Conservation (phyloP, 2,329 filamentous ascomycete genomes). For the Xylariaceae sp. region DNA sequence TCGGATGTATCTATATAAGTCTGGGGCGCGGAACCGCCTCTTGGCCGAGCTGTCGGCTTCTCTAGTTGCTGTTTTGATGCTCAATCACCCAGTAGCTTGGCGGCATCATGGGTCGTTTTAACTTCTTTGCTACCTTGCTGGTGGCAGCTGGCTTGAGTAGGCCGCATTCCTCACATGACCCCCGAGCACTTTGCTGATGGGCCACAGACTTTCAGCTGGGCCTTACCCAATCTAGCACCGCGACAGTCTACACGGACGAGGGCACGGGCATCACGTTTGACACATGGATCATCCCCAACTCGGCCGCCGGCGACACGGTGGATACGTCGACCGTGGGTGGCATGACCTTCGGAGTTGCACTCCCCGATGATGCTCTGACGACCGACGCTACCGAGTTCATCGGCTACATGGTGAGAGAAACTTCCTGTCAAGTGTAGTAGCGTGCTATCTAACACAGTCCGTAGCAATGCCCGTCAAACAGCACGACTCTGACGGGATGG, state of each 20-base stretch:
- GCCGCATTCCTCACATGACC: background rate
- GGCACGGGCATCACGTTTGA: slow-evolving; percentile 47
- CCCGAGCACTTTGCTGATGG: slow-evolving; percentile 10
- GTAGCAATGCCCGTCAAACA: slow-evolving; percentile 38
- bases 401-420: slow-evolving; percentile 42
- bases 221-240: slow-evolving; percentile 14
- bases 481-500: slow-evolving; percentile 44
- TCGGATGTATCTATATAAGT: too few relatives aligned
- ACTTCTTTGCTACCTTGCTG: slow-evolving; percentile 15
- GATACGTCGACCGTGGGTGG: slow-evolving; percentile 33
- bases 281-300: slow-evolving; percentile 35
- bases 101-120: slow-evolving; percentile 17
- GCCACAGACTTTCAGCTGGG: slow-evolving; percentile 17
- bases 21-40: too few relatives aligned
- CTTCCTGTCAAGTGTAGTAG: background rate
- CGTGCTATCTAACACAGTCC: slow-evolving; percentile 4
- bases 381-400: slow-evolving; percentile 49
- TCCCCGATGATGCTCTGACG: slow-evolving; percentile 41
- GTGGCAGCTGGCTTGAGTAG: slow-evolving; percentile 17
- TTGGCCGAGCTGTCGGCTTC: background rate
- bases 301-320: slow-evolving; percentile 7
- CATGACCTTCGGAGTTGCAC: slow-evolving; percentile 46
- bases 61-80: slow-evolving; percentile 1
- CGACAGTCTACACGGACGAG: slow-evolving; percentile 34
- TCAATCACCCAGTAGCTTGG: slow-evolving; percentile 1